These are phyloP conservation scores for Populus pruinosa DNA, from an alignment of 345 rosid species.

Conservation along the genomic window DNA sequence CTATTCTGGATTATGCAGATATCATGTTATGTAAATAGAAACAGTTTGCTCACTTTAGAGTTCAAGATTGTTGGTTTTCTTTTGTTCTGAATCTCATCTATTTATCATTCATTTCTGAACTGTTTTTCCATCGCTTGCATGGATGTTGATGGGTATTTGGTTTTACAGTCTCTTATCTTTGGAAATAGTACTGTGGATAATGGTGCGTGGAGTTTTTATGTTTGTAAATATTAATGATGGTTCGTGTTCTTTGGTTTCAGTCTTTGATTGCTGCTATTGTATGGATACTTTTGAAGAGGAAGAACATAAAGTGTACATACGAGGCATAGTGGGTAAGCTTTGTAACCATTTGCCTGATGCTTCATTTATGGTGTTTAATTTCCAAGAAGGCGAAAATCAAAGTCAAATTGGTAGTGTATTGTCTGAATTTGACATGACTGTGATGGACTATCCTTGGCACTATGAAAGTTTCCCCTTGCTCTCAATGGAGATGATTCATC, in stretches of 20 bases:
- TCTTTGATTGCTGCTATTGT: slow-evolving; percentile 66
- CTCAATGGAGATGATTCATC: slow-evolving; percentile 62
- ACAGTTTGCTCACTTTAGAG: neutral
- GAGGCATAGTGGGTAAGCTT: slow-evolving; percentile 55
- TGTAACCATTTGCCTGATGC: slow-evolving; percentile 52
- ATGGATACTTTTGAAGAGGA: slow-evolving; percentile 50
- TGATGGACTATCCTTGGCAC: slow-evolving; percentile 75
- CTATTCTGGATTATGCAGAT: neutral
- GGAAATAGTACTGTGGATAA: neutral
- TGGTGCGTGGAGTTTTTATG: neutral
- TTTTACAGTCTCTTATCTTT: neutral
- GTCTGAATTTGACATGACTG: slow-evolving; percentile 67
- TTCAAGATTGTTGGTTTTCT: neutral
- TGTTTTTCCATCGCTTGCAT: neutral
- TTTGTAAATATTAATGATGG: neutral
- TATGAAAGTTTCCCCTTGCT: slow-evolving; percentile 76
- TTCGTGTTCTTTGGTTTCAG: slow-evolving; percentile 26
- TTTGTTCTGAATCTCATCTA: neutral
- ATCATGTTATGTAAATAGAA: neutral
- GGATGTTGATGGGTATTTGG: neutral
- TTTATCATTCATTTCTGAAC: neutral
- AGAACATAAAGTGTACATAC: slow-evolving; percentile 46
- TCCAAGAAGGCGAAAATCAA: slow-evolving; percentile 52
- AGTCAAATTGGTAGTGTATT: slow-evolving; percentile 51
- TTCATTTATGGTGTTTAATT: slow-evolving; percentile 76